phyloP scores from a whole-genome alignment of 2,329 filamentous ascomycete species.

The Dactylellina cionopaga region DNA sequence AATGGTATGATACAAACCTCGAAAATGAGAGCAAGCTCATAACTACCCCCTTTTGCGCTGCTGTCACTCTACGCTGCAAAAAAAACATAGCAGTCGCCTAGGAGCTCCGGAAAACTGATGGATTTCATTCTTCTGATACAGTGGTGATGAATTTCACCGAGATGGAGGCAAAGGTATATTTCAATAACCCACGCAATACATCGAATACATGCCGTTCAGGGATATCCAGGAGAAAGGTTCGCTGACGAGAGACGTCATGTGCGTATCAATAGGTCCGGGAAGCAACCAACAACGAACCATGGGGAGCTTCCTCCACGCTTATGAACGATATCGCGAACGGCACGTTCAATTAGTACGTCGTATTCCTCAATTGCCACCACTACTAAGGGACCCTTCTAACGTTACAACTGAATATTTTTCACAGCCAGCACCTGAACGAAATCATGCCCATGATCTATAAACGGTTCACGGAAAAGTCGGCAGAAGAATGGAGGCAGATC shows the following conservation, averaged over 20 bases:
- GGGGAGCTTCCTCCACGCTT: slow-evolving; percentile 82
- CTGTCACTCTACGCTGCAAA: too few species aligned
- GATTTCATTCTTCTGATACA: slow-evolving; percentile 60
- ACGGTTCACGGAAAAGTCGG: slow-evolving; percentile 96
- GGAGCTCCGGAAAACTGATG: slow-evolving; percentile 56
- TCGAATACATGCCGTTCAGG: slow-evolving; percentile 3
- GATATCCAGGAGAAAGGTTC: background rate
- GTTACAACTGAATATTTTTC: background rate
- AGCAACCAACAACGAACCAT: slow-evolving; percentile 98
- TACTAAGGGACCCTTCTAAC: background rate
- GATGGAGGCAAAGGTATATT: slow-evolving; percentile 76
- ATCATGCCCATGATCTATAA: slow-evolving; percentile 99
- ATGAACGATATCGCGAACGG: slow-evolving; percentile 99
- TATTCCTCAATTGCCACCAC: slow-evolving; percentile 15
- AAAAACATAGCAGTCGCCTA: too few species aligned
- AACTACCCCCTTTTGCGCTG: slow-evolving; percentile 13
- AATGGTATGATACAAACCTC: slow-evolving; percentile 75
- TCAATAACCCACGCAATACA: slow-evolving; percentile 22
- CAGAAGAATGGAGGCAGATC: slow-evolving; percentile 98
- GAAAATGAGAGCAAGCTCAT: too few species aligned
- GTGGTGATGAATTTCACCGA: slow-evolving; percentile 98
- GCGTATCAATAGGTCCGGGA: slow-evolving; percentile 77
- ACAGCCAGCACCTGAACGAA: slow-evolving; percentile 92
- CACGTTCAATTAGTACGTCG: slow-evolving; percentile 93
- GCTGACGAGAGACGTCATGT: slow-evolving; percentile 22